Evolutionary conservation across 2,329 filamentous ascomycete species (phyloP), one percentile per base, ranked within the genome.

Genomic region (Sordariomycetes sp.): DNA sequence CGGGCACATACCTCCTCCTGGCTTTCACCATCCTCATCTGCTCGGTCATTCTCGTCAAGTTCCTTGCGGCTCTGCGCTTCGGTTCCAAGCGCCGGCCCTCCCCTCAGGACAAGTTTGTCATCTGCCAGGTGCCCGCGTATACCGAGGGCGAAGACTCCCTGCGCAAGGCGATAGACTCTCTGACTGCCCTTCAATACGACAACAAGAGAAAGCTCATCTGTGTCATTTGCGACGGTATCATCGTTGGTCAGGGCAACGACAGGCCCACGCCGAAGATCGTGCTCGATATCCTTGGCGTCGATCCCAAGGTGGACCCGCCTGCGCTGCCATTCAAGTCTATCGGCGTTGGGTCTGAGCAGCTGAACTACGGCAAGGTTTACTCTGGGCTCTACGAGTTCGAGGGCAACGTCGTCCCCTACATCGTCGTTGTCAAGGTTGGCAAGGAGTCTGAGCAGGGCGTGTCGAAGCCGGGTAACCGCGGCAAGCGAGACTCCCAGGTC

Each of bases 291-390:
- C 86, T 99, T 14, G 94, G 94, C 37, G 94, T 99, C 58, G 93
- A 97, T 66, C 93, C 93, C 53, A 97, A 96, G 75, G 86, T 97
- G 61, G 94, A 99, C 66, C 94, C 94, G 61, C 92, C 92, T 24
- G 91, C 94, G 1, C 78, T 99, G 35, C 89, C 92, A 0, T 97
- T 97, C 82, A 93, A 92, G 74, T 95, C 91, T 3, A 86, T 99
- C 59, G 94, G 94, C 56, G 79, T 86, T 55, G 90, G 92, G 64
- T 91, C 84, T 66, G 89, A 96, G 61, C 93, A 97, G 70, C 86
- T 97, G 63, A 99, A 99, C 74, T 97, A 96, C 68, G 94, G 92
- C 68, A 99, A 99, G 70, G 92, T 99, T 18, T 99, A 97, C 72
- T 97, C 93, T 54, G 94, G 94, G 68, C 82, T 99, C 2, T 99